A percentile compares a stretch with the other conserved stretches of the same genome.
Conservation (phyloP, 2,329 filamentous ascomycete species). For the Cadophora sp. region DNA sequence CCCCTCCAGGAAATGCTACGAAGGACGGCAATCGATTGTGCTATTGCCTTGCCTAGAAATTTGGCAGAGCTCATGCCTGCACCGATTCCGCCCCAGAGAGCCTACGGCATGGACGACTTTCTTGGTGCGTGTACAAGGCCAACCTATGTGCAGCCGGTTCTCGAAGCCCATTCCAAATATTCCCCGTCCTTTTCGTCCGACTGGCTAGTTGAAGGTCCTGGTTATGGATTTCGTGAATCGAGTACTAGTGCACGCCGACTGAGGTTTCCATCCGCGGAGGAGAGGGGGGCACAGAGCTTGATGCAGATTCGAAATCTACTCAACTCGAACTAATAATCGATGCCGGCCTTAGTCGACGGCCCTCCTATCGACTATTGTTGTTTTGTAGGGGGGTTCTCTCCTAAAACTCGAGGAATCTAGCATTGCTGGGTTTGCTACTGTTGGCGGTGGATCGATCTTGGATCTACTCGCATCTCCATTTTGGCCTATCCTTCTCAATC, state of each 20-base stretch:
- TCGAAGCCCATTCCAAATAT: constrained; percentile 42
- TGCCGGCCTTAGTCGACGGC: background rate
- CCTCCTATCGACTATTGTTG: background rate
- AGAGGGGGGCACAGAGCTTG: constrained; percentile 39
- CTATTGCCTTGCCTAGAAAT: constrained; percentile 37
- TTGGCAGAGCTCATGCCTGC: constrained; percentile 32
- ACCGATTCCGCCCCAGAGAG: constrained; percentile 19
- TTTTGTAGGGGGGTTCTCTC: background rate
- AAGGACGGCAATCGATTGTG: constrained; percentile 37
- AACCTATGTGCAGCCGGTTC: constrained; percentile 42
- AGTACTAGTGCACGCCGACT: constrained; percentile 21
- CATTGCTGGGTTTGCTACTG: background rate
- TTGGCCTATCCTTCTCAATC: constrained; percentile 7
- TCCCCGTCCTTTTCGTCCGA: constrained; percentile 41
- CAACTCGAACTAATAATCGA: constrained; percentile 36
- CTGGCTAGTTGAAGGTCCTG: constrained; percentile 35
- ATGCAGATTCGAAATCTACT: constrained; percentile 46
- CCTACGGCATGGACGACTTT: constrained; percentile 43
- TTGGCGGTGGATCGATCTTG: background rate
- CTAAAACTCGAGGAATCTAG: background rate
- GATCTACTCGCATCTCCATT: background rate
- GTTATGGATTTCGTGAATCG: constrained; percentile 36
- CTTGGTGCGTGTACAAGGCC: constrained; percentile 44
- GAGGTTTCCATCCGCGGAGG: constrained; percentile 34
- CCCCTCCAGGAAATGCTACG: constrained; percentile 44